Evolutionary conservation across 306 rosid genomes (phyloP).

Genomic region (Lathyrus tuberosus): DNA sequence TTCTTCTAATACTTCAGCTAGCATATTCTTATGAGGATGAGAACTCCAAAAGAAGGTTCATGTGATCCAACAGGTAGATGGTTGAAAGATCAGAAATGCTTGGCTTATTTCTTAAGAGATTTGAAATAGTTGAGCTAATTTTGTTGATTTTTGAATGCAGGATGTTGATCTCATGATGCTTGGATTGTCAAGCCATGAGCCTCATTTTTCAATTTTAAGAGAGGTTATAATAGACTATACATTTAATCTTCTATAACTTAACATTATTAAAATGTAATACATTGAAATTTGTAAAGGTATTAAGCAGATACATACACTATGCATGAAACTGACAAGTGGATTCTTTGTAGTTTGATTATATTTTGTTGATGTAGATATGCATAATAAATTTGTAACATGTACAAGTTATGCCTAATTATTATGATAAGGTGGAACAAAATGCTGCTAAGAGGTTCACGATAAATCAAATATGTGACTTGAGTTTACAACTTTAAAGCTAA

Average conservation of each 20-base stretch:
- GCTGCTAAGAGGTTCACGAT: too few relatives aligned
- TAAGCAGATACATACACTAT: too few relatives aligned
- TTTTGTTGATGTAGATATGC: neutral
- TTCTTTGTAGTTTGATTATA: neutral
- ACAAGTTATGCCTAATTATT: constrained; percentile 29
- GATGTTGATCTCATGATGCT: constrained; percentile 69
- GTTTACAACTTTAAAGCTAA: too few relatives aligned
- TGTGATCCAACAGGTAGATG: constrained; percentile 87
- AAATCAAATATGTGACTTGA: too few relatives aligned
- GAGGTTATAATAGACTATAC: constrained; percentile 46
- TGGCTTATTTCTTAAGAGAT: neutral
- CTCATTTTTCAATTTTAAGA: constrained; percentile 66
- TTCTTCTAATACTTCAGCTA: constrained; percentile 55
- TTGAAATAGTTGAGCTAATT: neutral
- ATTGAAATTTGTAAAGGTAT: too few relatives aligned
- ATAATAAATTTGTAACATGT: neutral
- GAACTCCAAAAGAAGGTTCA: constrained; percentile 70
- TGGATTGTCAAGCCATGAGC: constrained; percentile 59
- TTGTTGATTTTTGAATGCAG: constrained; percentile 43
- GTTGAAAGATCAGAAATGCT: too few relatives aligned
- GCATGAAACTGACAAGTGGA: too few relatives aligned
- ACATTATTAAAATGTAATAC: neutral
- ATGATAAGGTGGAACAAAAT: neutral
- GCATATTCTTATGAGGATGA: constrained; percentile 97
- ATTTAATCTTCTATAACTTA: neutral